Evolutionary conservation across 495 filamentous ascomycete species (phyloP), one percentile per base, ranked within the genome.

Genomic region (Bacidia gigantensis): DNA sequence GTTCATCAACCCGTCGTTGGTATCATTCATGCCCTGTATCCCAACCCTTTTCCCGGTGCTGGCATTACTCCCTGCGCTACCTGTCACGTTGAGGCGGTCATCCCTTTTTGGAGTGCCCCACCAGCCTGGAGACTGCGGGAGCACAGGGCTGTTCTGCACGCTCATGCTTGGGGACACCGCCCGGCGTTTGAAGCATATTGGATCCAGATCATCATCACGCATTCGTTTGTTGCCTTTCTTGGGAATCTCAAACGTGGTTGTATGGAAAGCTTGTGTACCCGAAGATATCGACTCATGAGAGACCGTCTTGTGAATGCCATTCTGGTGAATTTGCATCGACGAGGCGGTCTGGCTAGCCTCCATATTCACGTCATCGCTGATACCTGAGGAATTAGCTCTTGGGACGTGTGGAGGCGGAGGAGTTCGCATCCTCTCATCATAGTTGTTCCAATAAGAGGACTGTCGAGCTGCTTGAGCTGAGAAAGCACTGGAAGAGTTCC

Each of bases 141-240:
- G 75, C n/a, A 92, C 75, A 0, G 89, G 89, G 50, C 83, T 89
- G 64, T 89, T 90, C 60, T 93, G 86, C 2, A 83, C 84, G 60
- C 89, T 93, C 74, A 95, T 79, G 14, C 92, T 87, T 3, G 92
- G 92, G 39, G 86, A 92, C 2, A 99, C 92, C 11, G 92, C 92
- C 26, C 92, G 78, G 18, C 92, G 78, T 67, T 99, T 99, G 70
- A 99, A 86, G 51, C 83, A 82, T 12, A 82, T 79, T 7, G 85
- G 81, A 62, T 97, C 89, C 53, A 95, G 85, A 56, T 95, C 87
- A 61, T 97, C 92, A 53, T 96, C 92, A 26, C 87, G 77, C 39
- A 87, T 76, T 17, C 89, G 80, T 63, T 95, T 94, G 45, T 78
- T 76, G 56, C 75, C 73, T 51, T 80, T 74, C 48, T 67, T 70